phyloP scores from a whole-genome alignment of 371 early-diverging fungal genomes.

The Rhizopus microsporus region DNA sequence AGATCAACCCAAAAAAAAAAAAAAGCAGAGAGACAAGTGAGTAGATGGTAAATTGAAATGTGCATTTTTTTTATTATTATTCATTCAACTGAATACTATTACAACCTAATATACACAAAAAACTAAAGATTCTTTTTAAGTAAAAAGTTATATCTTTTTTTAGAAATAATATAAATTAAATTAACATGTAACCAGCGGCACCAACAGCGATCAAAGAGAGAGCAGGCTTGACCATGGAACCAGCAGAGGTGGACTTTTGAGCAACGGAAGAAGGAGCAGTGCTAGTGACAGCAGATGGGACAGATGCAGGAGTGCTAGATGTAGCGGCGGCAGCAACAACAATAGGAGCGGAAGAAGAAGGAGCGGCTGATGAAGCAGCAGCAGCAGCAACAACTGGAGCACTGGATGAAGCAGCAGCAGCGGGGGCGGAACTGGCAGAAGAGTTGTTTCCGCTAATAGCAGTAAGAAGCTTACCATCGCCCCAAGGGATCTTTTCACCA shows the following conservation, averaged over 20 bases:
- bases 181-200: conserved; percentile 16
- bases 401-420: conserved; percentile 1
- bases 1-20: too few species aligned
- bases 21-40: too few species aligned
- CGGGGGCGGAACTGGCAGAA: neutral
- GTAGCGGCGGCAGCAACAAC: conserved; percentile 3
- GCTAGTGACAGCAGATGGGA: conserved; percentile 2
- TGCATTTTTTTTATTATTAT: too few species aligned
- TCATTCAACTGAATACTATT: too few species aligned
- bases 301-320: neutral
- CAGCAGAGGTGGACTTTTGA: conserved; percentile 6
- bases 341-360: neutral
- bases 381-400: neutral
- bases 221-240: conserved; percentile 17
- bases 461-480: conserved; percentile 33
- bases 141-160: neutral
- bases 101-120: neutral
- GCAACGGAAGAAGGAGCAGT: conserved; percentile 9
- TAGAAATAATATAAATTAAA: neutral
- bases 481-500: conserved; percentile 50
- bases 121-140: neutral
- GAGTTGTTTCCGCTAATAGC: conserved; percentile 2
- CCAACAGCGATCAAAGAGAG: conserved; percentile 21
- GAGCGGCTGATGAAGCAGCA: conserved; percentile 4
- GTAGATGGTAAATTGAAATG: too few species aligned